Conservation (phyloP, 2,329 filamentous ascomycete species). For the Aspergillus phoenicis region DNA sequence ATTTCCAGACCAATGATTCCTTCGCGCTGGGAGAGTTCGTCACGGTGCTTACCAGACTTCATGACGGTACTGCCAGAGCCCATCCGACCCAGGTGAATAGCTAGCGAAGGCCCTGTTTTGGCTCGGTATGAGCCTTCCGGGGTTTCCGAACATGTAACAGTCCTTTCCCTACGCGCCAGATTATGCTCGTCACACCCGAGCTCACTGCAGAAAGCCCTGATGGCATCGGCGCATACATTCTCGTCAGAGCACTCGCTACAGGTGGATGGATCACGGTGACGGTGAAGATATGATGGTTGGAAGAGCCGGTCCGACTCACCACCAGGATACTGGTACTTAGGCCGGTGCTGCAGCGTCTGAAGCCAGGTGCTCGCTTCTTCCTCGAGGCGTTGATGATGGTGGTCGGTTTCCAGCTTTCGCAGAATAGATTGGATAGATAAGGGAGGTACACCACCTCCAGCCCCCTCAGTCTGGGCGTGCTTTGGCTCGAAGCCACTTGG, state of each 20-base stretch:
- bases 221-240: conserved; percentile 16
- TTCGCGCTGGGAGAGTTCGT: not conserved
- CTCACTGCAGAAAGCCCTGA: conserved; percentile 1
- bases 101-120: not conserved
- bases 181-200: conserved; percentile 11
- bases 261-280: not conserved
- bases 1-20: conserved; percentile 6
- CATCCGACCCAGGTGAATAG: conserved; percentile 13
- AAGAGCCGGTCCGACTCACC: not conserved
- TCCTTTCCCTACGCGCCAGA: not conserved
- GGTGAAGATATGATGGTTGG: not conserved
- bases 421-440: not conserved
- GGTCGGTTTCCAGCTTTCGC: not conserved
- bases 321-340: not conserved
- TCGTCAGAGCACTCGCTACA: conserved; percentile 2
- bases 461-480: conserved; percentile 9
- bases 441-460: not conserved
- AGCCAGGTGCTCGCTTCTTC: not conserved
- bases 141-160: not conserved
- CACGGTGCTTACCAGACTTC: conserved; percentile 17
- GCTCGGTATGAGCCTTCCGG: not conserved
- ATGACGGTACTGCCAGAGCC: conserved; percentile 17
- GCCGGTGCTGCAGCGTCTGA: not conserved
- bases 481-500: conserved; percentile 25
- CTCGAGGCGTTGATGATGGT: not conserved